Percentiles rank a stretch among this genome's conserved stretches.
phyloP scores from a whole-genome alignment of 2,329 filamentous ascomycete genomes.

The Myriangium duriaei region DNA sequence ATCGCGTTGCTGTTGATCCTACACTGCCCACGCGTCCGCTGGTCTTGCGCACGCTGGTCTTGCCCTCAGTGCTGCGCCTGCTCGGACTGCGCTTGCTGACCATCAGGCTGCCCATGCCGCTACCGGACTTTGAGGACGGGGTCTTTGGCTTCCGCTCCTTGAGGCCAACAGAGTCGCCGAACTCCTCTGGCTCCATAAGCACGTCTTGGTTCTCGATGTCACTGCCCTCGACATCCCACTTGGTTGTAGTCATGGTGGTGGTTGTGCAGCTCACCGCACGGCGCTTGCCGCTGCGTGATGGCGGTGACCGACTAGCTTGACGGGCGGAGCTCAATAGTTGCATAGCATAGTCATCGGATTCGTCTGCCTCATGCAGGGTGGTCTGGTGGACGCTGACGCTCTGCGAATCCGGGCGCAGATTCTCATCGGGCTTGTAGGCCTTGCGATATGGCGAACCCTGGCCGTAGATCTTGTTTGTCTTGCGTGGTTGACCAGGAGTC shows the following conservation, averaged over 20 bases:
- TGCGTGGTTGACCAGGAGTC: slow-evolving; percentile 88
- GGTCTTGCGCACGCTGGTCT: slow-evolving; percentile 38
- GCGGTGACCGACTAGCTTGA: slow-evolving; percentile 51
- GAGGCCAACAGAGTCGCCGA: slow-evolving; percentile 15
- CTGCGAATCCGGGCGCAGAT: slow-evolving; percentile 45
- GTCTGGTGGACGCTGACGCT: slow-evolving; percentile 47
- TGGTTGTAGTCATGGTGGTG: slow-evolving; percentile 52
- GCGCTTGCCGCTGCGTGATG: slow-evolving; percentile 44
- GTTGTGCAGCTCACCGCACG: slow-evolving; percentile 65
- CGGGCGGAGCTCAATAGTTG: slow-evolving; percentile 50
- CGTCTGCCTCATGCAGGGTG: slow-evolving; percentile 47
- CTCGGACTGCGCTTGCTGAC: slow-evolving; percentile 34
- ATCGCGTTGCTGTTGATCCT: slow-evolving; percentile 17
- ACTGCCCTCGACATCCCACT: slow-evolving; percentile 32
- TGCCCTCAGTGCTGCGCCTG: slow-evolving; percentile 35
- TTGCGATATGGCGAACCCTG: slow-evolving; percentile 48
- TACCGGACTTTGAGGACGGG: slow-evolving; percentile 29
- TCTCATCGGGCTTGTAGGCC: slow-evolving; percentile 35
- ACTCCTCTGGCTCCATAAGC: slow-evolving; percentile 16
- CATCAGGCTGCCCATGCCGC: slow-evolving; percentile 32
- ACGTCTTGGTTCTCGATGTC: slow-evolving; percentile 32
- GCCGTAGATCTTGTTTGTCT: slow-evolving; percentile 66
- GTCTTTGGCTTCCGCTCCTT: slow-evolving; percentile 31
- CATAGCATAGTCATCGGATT: slow-evolving; percentile 76
- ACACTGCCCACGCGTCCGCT: slow-evolving; percentile 39